Conservation (phyloP, 768 basidiomycete genomes). For the Boletus pseudopeckii region DNA sequence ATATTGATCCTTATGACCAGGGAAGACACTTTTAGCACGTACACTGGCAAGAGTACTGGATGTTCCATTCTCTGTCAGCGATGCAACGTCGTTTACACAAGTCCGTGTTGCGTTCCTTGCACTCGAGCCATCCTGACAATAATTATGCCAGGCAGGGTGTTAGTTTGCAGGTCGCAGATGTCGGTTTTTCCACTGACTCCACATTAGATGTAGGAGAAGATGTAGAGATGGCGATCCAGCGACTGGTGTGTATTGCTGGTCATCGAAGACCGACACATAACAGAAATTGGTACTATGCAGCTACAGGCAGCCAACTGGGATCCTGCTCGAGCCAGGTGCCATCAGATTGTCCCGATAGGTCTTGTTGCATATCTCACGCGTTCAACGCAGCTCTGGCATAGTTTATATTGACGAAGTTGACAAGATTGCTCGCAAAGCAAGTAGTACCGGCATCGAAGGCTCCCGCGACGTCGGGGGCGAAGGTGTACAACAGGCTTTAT, state of each 20-base stretch:
- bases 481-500: slow-evolving; percentile 90
- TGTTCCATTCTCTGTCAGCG: slow-evolving; percentile 91
- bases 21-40: slow-evolving; percentile 87
- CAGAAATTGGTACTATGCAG: slow-evolving; percentile 35
- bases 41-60: slow-evolving; percentile 90
- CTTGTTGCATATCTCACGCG: slow-evolving; percentile 2
- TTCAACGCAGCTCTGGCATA: slow-evolving; percentile 71
- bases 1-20: slow-evolving; percentile 34
- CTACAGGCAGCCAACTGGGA: slow-evolving; percentile 91
- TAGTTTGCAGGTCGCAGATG: slow-evolving; percentile 27
- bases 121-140: slow-evolving; percentile 4
- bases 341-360: not conserved
- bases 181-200: slow-evolving; percentile 3
- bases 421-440: slow-evolving; percentile 73
- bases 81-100: slow-evolving; percentile 93
- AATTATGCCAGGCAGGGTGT: slow-evolving; percentile 62
- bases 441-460: slow-evolving; percentile 56
- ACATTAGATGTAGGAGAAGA: slow-evolving; percentile 89
- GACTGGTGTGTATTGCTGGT: slow-evolving; percentile 51
- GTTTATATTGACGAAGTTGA: slow-evolving; percentile 97
- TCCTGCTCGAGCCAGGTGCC: slow-evolving; percentile 75
- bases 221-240: slow-evolving; percentile 86
- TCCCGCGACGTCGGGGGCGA: slow-evolving; percentile 91
- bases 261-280: not conserved
- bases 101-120: slow-evolving; percentile 35